phyloP scores from a whole-genome alignment of 2,329 filamentous ascomycete species.

The Microsporum audouinii region DNA sequence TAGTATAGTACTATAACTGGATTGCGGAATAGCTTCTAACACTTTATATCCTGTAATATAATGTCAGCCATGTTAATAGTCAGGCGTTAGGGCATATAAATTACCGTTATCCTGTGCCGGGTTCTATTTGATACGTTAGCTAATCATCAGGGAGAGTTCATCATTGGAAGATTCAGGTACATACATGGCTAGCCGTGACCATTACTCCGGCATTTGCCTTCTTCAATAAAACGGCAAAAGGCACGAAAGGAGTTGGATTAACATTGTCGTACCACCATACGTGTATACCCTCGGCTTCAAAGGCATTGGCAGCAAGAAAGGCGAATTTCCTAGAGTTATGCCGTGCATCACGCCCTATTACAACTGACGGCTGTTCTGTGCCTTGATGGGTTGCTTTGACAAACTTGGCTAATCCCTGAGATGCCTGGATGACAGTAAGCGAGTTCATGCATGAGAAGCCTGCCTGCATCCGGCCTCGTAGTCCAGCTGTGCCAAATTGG shows the following conservation, averaged over 20 bases:
- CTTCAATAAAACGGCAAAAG: constrained; percentile 47
- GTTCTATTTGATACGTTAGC: constrained; percentile 31
- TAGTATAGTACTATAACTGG: background rate
- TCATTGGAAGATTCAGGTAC: constrained; percentile 10
- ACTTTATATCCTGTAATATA: constrained; percentile 47
- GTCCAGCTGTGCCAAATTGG: constrained; percentile 51
- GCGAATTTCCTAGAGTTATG: constrained; percentile 53
- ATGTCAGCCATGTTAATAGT: background rate
- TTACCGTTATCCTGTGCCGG: constrained; percentile 50
- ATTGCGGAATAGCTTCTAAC: constrained; percentile 16
- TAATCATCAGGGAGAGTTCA: background rate
- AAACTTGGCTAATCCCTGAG: constrained; percentile 53
- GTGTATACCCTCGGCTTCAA: constrained; percentile 46
- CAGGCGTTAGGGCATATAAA: background rate
- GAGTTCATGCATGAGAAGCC: constrained; percentile 52
- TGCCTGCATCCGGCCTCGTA: constrained; percentile 54
- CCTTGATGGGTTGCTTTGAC: constrained; percentile 38
- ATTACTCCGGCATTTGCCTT: constrained; percentile 50
- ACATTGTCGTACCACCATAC: constrained; percentile 49
- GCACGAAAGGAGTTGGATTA: constrained; percentile 51
- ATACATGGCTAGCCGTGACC: constrained; percentile 52
- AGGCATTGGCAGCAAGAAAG: constrained; percentile 47
- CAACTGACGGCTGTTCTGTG: constrained; percentile 39
- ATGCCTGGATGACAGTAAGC: constrained; percentile 51
- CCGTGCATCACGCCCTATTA: constrained; percentile 53